Conservation (phyloP, 2,329 filamentous ascomycete genomes). For the Raffaelea ambrosiae region DNA sequence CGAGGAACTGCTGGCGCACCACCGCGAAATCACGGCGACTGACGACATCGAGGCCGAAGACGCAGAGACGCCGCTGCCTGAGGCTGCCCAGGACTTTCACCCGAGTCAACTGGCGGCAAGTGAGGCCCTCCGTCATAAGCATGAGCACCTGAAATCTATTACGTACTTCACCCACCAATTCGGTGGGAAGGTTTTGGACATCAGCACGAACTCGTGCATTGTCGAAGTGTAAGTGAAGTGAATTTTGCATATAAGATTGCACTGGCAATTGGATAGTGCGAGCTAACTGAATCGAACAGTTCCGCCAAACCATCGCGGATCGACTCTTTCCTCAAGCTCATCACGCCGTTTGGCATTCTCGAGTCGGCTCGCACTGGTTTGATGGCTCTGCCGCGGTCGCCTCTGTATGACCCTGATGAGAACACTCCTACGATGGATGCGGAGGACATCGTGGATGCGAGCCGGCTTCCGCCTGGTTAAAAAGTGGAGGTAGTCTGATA, state of each 20-base stretch:
- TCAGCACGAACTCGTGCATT: constrained; percentile 97
- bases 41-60: constrained; percentile 35
- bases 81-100: constrained; percentile 65
- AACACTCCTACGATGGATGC: constrained; percentile 69
- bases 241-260: no score
- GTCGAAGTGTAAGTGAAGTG: constrained; percentile 89
- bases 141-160: constrained; percentile 92
- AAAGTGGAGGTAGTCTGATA: no score
- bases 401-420: constrained; percentile 67
- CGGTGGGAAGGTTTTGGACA: constrained; percentile 93
- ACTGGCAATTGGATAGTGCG: no score
- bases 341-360: constrained; percentile 88
- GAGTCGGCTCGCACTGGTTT: constrained; percentile 93
- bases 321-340: constrained; percentile 94
- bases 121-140: constrained; percentile 90
- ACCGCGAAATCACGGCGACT: constrained; percentile 68
- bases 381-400: constrained; percentile 93
- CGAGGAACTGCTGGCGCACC: constrained; percentile 90
- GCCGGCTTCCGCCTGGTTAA: constrained; percentile 86
- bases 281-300: constrained; percentile 28
- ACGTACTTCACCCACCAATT: constrained; percentile 97
- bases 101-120: constrained; percentile 77
- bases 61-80: constrained; percentile 33
- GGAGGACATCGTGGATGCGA: constrained; percentile 89
- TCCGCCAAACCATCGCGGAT: constrained; percentile 91